These are phyloP conservation scores for Colletotrichum horii DNA, from an alignment of 2,329 filamentous ascomycete genomes.

Conservation along the genomic window DNA sequence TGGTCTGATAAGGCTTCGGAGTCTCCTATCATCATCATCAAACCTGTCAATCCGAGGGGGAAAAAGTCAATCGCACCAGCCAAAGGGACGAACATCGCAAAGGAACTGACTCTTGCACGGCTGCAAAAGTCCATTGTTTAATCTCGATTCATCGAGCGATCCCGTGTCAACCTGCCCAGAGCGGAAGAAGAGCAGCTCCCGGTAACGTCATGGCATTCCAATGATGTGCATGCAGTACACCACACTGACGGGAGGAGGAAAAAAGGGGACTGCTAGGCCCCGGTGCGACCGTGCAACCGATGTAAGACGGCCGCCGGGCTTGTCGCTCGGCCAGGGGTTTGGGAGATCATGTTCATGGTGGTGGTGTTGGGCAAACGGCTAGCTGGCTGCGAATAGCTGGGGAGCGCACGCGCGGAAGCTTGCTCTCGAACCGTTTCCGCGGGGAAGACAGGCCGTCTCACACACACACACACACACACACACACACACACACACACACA, in stretches of 20 bases:
- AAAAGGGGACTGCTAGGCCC: not conserved
- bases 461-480: not conserved
- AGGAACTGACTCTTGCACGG: not conserved
- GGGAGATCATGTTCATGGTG: not conserved
- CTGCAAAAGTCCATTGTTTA: not conserved
- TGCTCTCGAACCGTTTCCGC: not conserved
- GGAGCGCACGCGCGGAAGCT: not conserved
- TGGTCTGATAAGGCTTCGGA: not conserved
- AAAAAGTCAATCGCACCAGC: not conserved
- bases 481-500: not conserved
- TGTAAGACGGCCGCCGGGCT: not conserved
- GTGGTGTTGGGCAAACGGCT: not conserved
- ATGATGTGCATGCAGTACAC: not conserved
- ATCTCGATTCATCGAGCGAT: slow-evolving; percentile 17
- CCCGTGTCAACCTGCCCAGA: slow-evolving; percentile 17
- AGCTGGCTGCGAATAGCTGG: not conserved
- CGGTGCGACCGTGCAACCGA: not conserved
- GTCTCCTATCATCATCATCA: not conserved
- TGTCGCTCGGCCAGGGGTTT: not conserved
- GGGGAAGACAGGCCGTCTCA: not conserved
- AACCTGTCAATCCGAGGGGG: not conserved
- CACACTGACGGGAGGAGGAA: not conserved
- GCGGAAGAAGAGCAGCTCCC: slow-evolving; percentile 4
- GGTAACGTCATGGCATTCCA: slow-evolving; percentile 9
- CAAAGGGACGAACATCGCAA: not conserved